These are phyloP conservation scores for Iberis amara DNA, from an alignment of 441 rosid species.

Conservation along the genomic window DNA sequence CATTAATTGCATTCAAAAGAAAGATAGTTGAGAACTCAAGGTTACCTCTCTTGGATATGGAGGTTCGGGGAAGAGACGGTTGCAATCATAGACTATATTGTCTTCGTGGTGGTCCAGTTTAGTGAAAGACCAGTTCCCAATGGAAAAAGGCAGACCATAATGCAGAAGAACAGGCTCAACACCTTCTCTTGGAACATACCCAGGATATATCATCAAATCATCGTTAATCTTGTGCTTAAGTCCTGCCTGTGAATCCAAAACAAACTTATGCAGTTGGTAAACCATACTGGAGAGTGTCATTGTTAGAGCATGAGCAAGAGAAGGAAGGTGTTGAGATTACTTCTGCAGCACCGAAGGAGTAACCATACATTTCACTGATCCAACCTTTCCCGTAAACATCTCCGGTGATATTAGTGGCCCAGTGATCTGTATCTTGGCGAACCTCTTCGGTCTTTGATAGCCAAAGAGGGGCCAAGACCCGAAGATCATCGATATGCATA, in stretches of 20 bases:
- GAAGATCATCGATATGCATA: conserved; percentile 95
- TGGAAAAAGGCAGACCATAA: conserved; percentile 77
- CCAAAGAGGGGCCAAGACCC: conserved; percentile 87
- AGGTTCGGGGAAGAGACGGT: conserved; percentile 92
- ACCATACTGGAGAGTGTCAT: not conserved
- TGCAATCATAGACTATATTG: conserved; percentile 80
- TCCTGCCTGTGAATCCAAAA: conserved; percentile 58
- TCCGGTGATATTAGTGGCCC: conserved; percentile 92
- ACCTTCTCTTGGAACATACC: conserved; percentile 77
- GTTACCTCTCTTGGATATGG: conserved; percentile 92
- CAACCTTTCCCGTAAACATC: conserved; percentile 92
- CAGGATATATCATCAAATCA: conserved; percentile 91
- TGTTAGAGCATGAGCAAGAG: not conserved
- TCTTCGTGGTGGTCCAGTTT: conserved; percentile 89
- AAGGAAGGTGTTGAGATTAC: conserved; percentile 38
- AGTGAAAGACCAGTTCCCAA: conserved; percentile 96
- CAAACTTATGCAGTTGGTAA: not conserved
- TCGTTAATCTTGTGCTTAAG: conserved; percentile 86
- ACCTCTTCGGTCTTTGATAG: conserved; percentile 97
- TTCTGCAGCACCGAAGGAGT: conserved; percentile 98
- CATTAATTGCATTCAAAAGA: conserved; percentile 14
- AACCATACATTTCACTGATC: conserved; percentile 99
- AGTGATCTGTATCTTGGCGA: conserved; percentile 83
- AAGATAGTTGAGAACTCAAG: conserved; percentile 2
- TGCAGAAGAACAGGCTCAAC: conserved; percentile 88